A percentile compares a stretch with the other conserved stretches of the same genome.
phyloP scores from a whole-genome alignment of 108 stramenopile genomes.

The Pelagomonas calceolata region DNA sequence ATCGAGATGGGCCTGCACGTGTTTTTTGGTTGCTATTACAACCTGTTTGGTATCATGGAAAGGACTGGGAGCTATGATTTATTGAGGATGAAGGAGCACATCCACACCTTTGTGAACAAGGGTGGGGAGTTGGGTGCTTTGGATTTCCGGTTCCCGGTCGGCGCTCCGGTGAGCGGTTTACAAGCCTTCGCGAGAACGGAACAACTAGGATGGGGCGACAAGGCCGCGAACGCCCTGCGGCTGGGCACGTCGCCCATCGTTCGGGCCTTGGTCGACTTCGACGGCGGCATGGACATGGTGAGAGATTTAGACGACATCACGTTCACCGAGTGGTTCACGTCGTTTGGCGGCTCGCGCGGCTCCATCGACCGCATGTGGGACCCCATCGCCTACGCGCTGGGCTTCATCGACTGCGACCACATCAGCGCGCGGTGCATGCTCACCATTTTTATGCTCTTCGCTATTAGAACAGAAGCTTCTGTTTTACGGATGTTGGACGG shows the following conservation, averaged over 20 bases:
- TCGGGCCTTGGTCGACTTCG: slow-evolving; percentile 82
- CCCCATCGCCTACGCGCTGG: slow-evolving; percentile 90
- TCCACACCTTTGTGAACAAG: slow-evolving; percentile 85
- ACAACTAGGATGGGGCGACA: slow-evolving; percentile 72
- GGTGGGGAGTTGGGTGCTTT: slow-evolving; percentile 71
- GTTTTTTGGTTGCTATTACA: slow-evolving; percentile 96
- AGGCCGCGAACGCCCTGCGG: slow-evolving; percentile 78
- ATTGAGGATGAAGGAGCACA: slow-evolving; percentile 81
- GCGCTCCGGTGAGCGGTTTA: slow-evolving; percentile 80
- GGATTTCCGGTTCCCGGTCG: slow-evolving; percentile 85
- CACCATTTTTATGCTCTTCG: slow-evolving; percentile 92
- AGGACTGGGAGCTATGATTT: slow-evolving; percentile 78
- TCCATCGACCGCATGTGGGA: slow-evolving; percentile 90
- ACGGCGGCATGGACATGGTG: slow-evolving; percentile 89
- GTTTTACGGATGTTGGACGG: slow-evolving; percentile 88
- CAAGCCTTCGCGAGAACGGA: slow-evolving; percentile 80
- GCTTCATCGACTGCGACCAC: slow-evolving; percentile 88
- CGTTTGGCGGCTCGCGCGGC: slow-evolving; percentile 73
- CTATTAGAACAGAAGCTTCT: slow-evolving; percentile 86
- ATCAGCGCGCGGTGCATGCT: slow-evolving; percentile 91
- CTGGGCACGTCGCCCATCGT: slow-evolving; percentile 86
- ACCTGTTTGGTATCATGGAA: slow-evolving; percentile 93
- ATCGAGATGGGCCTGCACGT: slow-evolving; percentile 97
- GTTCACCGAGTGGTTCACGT: slow-evolving; percentile 90
- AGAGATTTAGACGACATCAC: slow-evolving; percentile 87